These are phyloP conservation scores for Metschnikowia sp. DNA, from an alignment of 805 yeast genomes.

Conservation along the genomic window DNA sequence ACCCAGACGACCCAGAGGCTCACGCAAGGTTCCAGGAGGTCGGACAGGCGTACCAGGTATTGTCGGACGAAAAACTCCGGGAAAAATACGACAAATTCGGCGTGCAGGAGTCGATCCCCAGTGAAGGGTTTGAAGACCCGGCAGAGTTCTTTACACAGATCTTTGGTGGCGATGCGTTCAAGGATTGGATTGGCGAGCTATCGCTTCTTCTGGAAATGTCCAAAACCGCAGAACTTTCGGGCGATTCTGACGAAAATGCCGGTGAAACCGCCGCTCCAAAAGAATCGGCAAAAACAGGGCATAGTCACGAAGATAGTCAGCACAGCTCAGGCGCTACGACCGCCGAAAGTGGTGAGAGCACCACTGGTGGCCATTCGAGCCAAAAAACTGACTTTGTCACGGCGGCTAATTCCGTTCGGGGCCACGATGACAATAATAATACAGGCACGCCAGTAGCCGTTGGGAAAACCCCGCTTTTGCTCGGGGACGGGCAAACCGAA, in stretches of 20 bases:
- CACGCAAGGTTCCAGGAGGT: constrained; percentile 45
- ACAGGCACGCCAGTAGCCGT: not conserved
- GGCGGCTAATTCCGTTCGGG: too few species aligned
- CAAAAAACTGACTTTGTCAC: too few species aligned
- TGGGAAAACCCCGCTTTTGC: constrained; percentile 9
- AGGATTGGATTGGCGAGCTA: constrained; percentile 46
- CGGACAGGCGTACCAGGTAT: constrained; percentile 74
- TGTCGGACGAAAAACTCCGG: constrained; percentile 62
- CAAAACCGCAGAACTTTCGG: constrained; percentile 42
- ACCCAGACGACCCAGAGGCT: constrained; percentile 44
- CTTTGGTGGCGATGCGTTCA: constrained; percentile 89
- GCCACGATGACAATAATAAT: too few species aligned
- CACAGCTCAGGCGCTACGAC: too few species aligned
- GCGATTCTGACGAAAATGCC: constrained; percentile 23
- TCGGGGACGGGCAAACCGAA: constrained; percentile 14
- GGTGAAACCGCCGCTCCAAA: not conserved
- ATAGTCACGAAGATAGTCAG: too few species aligned
- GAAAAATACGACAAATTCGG: constrained; percentile 73
- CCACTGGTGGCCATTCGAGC: too few species aligned
- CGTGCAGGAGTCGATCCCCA: constrained; percentile 65
- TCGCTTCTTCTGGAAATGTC: constrained; percentile 47
- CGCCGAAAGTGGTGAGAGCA: too few species aligned
- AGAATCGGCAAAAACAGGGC: too few species aligned
- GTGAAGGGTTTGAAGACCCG: constrained; percentile 67
- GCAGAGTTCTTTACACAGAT: constrained; percentile 64